Evolutionary conservation across 345 rosid species (phyloP), one percentile per base, ranked within the genome.

Genomic region (Eutrema yunnanense): DNA sequence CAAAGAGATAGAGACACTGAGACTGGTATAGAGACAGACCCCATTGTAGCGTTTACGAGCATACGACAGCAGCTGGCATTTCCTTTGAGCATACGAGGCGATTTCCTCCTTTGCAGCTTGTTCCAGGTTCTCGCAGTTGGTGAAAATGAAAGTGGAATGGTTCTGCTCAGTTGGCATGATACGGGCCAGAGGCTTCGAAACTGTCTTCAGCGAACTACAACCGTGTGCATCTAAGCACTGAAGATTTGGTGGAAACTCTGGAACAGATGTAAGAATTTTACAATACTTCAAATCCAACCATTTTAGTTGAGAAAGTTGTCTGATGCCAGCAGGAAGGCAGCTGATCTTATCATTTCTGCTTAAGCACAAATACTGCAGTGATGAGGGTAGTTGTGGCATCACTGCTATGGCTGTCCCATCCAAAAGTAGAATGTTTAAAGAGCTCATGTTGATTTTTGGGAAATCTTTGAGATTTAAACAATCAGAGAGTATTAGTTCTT

Each of bases 271-370:
- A 13, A 73, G 71, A 37, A 47, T 65, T 12, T 0, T 73, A 9
- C 77, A 73, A n/a, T 44, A 65, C 77, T 64, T 64, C 50, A 73
- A 40, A 4, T 73, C 77, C 46, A 73, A 33, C 65, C 77, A 56
- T 3, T 48, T 62, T 2, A 73, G 64, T 40, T 54, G 70, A 62
- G 0, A 33, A 33, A 54, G 70, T 5, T 44, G 55, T 54, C 22
- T 62, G 37, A 73, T 73, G 0, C 6, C 8, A 44, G 1, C 50
- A 4, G 67, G 60, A 11, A 71, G 74, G 7, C 2, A 50, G 1
- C 6, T 60, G 13, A 71, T 49, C 67, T 60, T 2, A 14, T 1
- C 30, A 58, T 46, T 71, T 14, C 51, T 71, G 37, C 74, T 71
- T 49, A 71, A 49, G 60, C 60, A 47, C 4, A 71, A 10, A 27